phyloP scores from a whole-genome alignment of 192 early-diverging fungal genomes.

The Allomyces javanicus region DNA sequence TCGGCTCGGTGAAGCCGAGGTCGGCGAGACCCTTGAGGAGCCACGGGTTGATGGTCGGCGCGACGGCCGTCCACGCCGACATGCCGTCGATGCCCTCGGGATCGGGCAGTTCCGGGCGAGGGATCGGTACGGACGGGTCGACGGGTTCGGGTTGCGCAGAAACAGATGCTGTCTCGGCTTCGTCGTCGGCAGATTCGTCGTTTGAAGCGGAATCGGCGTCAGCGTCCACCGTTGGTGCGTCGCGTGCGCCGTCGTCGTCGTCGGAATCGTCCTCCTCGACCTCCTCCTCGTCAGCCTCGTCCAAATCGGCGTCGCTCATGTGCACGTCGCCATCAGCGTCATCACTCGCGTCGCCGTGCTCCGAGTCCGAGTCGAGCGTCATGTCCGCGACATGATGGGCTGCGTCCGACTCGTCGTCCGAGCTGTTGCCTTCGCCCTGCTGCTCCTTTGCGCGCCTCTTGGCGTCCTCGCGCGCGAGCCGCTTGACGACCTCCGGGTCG shows the following conservation, averaged over 20 bases:
- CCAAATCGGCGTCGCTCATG: constrained; percentile 7
- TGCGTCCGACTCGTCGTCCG: constrained; percentile 1
- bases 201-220: constrained; percentile 6
- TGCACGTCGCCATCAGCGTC: constrained; percentile 13
- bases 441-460: constrained; percentile 6
- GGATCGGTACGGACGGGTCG: background rate
- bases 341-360: constrained; percentile 15
- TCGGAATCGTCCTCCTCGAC: constrained; percentile 4
- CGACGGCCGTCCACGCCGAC: constrained; percentile 49
- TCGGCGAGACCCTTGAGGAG: constrained; percentile 49
- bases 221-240: constrained; percentile 6
- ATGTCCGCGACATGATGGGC: constrained; percentile 1
- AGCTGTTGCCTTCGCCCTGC: constrained; percentile 4
- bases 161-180: constrained; percentile 4
- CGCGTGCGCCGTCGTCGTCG: constrained; percentile 3
- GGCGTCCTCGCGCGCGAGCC: constrained; percentile 3
- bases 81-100: constrained; percentile 23
- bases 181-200: constrained; percentile 8
- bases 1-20: constrained; percentile 54
- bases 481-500: background rate
- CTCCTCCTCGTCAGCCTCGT: background rate
- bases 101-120: constrained; percentile 2
- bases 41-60: constrained; percentile 17
- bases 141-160: constrained; percentile 11
- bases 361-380: background rate